Conservation (phyloP, 1,139 yeast genomes). For the Taphrina flavorubra region DNA sequence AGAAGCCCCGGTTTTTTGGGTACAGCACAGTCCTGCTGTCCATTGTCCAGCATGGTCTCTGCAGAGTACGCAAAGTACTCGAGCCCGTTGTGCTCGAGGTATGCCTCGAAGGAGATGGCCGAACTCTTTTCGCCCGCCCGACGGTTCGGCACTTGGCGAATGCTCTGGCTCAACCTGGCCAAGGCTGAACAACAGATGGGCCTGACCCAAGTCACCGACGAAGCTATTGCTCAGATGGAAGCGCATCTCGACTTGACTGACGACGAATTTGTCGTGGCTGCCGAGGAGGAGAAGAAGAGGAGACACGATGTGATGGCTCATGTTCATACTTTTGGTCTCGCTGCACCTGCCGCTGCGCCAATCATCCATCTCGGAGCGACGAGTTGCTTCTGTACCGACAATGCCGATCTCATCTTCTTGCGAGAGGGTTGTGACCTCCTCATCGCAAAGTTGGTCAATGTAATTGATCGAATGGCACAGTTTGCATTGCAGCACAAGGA, state of each 20-base stretch:
- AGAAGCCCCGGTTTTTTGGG: no score
- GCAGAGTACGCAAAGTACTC: conserved; percentile 56
- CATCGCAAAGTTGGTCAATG: conserved; percentile 94
- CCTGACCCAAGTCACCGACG: conserved; percentile 78
- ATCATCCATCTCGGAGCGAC: conserved; percentile 98
- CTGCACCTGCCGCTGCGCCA: conserved; percentile 96
- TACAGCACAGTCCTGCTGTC: no score
- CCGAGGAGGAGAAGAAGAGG: conserved; percentile 93
- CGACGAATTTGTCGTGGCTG: conserved; percentile 86
- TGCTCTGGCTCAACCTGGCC: conserved; percentile 93
- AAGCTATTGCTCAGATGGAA: conserved; percentile 86
- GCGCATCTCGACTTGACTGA: conserved; percentile 81
- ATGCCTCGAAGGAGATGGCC: conserved; percentile 98
- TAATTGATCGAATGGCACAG: conserved; percentile 82
- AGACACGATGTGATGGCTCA: conserved; percentile 99
- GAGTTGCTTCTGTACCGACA: conserved; percentile 95
- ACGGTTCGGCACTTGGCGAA: conserved; percentile 98
- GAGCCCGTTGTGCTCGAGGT: conserved; percentile 93
- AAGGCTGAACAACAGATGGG: conserved; percentile 95
- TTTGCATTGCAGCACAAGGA: conserved; percentile 93
- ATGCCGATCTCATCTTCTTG: conserved; percentile 93
- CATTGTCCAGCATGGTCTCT: conserved; percentile 13
- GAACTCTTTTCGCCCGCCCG: conserved; percentile 86
- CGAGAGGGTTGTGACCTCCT: conserved; percentile 93
- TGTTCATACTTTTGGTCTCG: conserved; percentile 90